Conservation (phyloP, 306 rosid genomes). For the Vigna radiata region DNA sequence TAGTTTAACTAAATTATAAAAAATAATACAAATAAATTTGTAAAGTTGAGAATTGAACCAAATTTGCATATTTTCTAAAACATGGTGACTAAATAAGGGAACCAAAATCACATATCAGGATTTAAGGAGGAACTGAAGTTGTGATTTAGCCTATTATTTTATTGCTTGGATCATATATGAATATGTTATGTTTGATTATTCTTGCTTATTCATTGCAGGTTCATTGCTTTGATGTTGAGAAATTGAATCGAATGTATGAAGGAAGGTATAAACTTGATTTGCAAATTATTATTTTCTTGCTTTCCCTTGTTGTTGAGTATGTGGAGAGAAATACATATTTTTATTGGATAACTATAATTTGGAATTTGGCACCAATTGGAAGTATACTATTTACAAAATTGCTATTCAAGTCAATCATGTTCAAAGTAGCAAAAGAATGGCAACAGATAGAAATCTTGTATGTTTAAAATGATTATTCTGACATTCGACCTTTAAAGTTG, state of each 20-base stretch:
- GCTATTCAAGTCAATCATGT: not conserved
- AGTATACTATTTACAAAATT: slow-evolving; percentile 3
- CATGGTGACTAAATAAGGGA: too few species aligned
- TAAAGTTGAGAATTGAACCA: too few species aligned
- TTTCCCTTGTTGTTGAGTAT: not conserved
- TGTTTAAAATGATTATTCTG: slow-evolving; percentile 18
- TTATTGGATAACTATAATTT: slow-evolving; percentile 2
- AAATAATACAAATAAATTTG: too few species aligned
- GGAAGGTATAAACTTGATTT: slow-evolving; percentile 62
- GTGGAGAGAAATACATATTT: not conserved
- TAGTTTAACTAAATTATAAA: too few species aligned
- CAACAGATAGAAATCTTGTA: not conserved
- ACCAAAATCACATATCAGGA: too few species aligned
- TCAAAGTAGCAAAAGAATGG: slow-evolving; percentile 16
- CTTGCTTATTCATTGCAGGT: slow-evolving; percentile 59
- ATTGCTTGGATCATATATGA: slow-evolving; percentile 8
- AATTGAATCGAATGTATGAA: slow-evolving; percentile 87
- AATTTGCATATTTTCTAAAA: too few species aligned
- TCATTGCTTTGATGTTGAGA: slow-evolving; percentile 76
- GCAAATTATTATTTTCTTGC: not conserved
- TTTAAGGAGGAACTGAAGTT: too few species aligned
- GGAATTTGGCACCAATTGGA: not conserved
- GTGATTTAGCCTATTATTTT: too few species aligned
- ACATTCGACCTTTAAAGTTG: slow-evolving; percentile 23
- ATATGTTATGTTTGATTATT: not conserved